Conservation (phyloP, 306 rosid species). For the Lathyrus tuberosus region DNA sequence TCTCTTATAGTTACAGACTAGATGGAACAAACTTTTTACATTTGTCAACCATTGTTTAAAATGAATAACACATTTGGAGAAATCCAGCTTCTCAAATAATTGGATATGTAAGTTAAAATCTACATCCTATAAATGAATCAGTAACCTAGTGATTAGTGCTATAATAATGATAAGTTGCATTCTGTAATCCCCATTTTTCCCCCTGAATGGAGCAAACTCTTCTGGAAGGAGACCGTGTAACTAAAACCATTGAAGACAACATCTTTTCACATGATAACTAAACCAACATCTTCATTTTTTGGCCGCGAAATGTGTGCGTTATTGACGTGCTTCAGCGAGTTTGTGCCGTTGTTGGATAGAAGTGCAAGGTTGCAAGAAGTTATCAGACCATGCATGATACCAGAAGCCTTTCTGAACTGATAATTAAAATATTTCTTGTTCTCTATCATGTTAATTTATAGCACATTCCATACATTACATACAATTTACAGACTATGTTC, state of each 20-base stretch:
- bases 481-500: conserved; percentile 22
- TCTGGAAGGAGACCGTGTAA: conserved; percentile 45
- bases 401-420: neutral
- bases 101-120: neutral
- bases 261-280: conserved; percentile 38
- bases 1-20: neutral
- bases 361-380: conserved; percentile 2
- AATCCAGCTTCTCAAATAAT: conserved; percentile 11
- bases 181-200: conserved; percentile 17
- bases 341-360: conserved; percentile 11
- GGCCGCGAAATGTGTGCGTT: conserved; percentile 12
- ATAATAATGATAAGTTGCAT: conserved; percentile 25
- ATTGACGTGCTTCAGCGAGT: conserved; percentile 27
- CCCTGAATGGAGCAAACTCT: conserved; percentile 12
- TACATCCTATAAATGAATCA: conserved; percentile 23
- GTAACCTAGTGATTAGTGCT: conserved; percentile 25
- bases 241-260: conserved; percentile 49
- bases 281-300: conserved; percentile 40
- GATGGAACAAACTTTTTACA: conserved; percentile 22
- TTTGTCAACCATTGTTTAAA: conserved; percentile 7
- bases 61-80: conserved; percentile 5
- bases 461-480: conserved; percentile 21
- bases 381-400: conserved; percentile 16
- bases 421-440: neutral
- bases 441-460: conserved; percentile 21